Evolutionary conservation across 768 basidiomycete species (phyloP), one percentile per base, ranked within the genome.

Genomic region (Tylopilus rubrobrunneus): DNA sequence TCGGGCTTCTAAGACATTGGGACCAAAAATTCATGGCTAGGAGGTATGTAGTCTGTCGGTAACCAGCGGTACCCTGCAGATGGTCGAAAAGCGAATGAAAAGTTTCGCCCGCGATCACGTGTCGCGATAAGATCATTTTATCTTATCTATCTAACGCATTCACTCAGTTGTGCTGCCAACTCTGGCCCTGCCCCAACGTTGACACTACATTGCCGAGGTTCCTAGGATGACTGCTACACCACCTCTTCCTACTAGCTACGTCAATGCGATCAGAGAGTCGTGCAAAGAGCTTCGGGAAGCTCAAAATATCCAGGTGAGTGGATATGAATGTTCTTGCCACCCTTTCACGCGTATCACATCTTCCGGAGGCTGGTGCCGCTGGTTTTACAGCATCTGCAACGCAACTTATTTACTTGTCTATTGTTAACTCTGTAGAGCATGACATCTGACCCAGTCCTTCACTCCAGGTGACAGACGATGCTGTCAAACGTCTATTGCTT

Each of bases 401-500:
- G 23, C 48, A 39, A 53, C 4, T 31, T 31, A 12, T 29, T 41
- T 43, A 10, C 49, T 41, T 41, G 41, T 31, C 49, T 36, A 7
- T 14, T 17, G 9, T 41, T 12, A 45, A n/a, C 9, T 17, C 28
- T 4, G 21, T 33, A 40, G 45, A 46, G 15, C 21, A 45, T 36
- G 36, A 8, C n/a, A 17, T 37, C 60, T 63, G 56, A 62, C 56
- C 51, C 39, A 52, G 40, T 15, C 48, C 43, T 29, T 25, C 14
- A 57, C 42, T 33, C 8, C 60, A 91, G 88, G 83, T 93, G 52
- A 66, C 75, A 37, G 66, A 74, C 28, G 73, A 79, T 45, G 71
- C 79, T 23, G 83, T 93, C 59, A 73, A 78, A 58, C 77, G 83
- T 14, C 73, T 92, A 19, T 66, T 93, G 14, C 69, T 75, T 36